These are phyloP conservation scores for Candida neerlandica DNA, from an alignment of 1,139 yeast genomes.

Conservation along the genomic window DNA sequence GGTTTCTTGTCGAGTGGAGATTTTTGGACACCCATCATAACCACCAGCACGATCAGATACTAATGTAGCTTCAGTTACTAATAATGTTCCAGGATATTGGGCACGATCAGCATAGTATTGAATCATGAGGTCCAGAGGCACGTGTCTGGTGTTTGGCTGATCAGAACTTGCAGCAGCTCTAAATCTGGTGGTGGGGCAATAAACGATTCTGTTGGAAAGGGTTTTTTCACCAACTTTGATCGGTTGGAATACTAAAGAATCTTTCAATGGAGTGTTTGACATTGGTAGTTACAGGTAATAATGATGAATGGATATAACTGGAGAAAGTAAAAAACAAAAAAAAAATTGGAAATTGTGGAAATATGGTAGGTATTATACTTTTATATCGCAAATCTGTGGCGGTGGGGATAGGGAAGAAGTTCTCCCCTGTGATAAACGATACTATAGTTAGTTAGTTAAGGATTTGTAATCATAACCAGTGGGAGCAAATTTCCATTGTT, in stretches of 20 bases:
- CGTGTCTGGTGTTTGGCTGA: constrained; percentile 19
- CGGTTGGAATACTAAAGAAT: constrained; percentile 47
- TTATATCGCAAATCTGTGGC: neutral
- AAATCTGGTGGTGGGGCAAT: constrained; percentile 59
- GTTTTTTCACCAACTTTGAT: constrained; percentile 45
- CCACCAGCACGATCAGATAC: constrained; percentile 37
- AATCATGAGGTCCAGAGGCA: constrained; percentile 49
- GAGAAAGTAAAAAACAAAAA: neutral
- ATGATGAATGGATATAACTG: too few relatives aligned
- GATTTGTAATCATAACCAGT: too few relatives aligned
- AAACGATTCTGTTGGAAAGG: constrained; percentile 45
- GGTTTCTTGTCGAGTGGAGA: constrained; percentile 50
- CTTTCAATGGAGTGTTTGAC: constrained; percentile 16
- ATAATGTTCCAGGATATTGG: constrained; percentile 54
- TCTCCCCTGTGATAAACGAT: too few relatives aligned
- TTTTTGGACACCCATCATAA: constrained; percentile 53
- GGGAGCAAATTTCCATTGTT: too few relatives aligned
- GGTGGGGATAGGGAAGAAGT: neutral
- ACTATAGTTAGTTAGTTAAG: too few relatives aligned
- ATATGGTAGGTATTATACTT: neutral
- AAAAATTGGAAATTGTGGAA: neutral
- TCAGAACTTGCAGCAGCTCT: constrained; percentile 37
- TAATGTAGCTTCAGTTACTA: constrained; percentile 42
- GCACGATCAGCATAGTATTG: constrained; percentile 59
- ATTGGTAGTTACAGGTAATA: neutral